Conservation (phyloP, 2,329 filamentous ascomycete species). For the Penicillium vulpinum region DNA sequence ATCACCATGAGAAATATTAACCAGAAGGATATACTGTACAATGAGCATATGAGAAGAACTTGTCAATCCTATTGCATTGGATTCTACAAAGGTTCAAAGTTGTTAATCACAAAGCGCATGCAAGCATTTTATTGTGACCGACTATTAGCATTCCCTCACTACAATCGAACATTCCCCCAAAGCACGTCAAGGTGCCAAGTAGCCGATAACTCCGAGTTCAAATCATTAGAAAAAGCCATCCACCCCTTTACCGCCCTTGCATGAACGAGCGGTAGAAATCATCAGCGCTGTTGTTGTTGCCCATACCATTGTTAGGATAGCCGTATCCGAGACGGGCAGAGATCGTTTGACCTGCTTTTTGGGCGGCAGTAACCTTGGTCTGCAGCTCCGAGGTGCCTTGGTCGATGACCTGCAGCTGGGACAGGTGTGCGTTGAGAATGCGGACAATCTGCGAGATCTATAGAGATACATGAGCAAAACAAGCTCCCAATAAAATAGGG, state of each 20-base stretch:
- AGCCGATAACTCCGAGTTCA: conserved; percentile 30
- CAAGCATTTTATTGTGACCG: conserved; percentile 11
- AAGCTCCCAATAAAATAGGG: conserved; percentile 17
- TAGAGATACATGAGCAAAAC: conserved; percentile 12
- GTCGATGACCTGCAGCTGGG: conserved; percentile 91
- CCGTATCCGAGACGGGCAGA: conserved; percentile 44
- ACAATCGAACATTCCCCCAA: conserved; percentile 10
- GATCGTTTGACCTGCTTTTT: conserved; percentile 69
- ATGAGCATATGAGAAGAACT: neutral
- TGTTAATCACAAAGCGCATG: conserved; percentile 4
- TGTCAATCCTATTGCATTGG: neutral
- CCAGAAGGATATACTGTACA: neutral
- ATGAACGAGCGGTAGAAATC: conserved; percentile 90
- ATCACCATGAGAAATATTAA: neutral
- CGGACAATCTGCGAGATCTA: conserved; percentile 93
- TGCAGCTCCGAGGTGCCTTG: conserved; percentile 77
- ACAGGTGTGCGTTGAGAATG: conserved; percentile 89
- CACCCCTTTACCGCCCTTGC: conserved; percentile 61
- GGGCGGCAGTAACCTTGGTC: conserved; percentile 76
- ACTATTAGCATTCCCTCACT: conserved; percentile 12
- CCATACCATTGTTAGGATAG: conserved; percentile 39
- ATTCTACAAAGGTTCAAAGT: neutral
- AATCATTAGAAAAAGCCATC: conserved; percentile 29
- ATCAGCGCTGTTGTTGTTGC: conserved; percentile 67
- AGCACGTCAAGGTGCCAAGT: conserved; percentile 12